Base-by-base conservation (phyloP, 768 basidiomycete species). In the Neoboletus subvelutipes region DNA sequence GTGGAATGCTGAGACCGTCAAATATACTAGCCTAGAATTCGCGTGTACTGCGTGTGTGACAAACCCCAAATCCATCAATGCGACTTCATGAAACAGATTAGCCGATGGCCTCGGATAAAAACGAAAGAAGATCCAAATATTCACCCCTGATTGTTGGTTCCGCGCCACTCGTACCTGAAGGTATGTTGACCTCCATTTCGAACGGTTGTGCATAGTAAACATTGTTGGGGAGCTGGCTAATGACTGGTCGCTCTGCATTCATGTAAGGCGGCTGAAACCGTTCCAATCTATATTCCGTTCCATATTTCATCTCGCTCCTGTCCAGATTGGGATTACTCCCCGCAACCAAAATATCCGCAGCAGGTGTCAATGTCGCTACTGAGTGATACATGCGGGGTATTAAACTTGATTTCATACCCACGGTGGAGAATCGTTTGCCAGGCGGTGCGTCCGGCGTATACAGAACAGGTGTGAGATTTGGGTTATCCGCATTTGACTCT, bases 201-300 rank as follows among this genome's bases (percentile, higher is more conserved):
- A 79, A 76, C 31, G 66, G 73, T 63, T 81, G 63, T 57, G 78
- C 77, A 68, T 83, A 83, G 7, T 68, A 64, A 17, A 89, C 64
- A 36, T 63, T 68, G 31, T 67, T 63, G 1, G 80, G 70, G 13
- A 64, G 57, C 20, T 58, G 63, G 5, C 67, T 43, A 34, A 87
- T 77, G 47, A 72, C 67, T 6, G 89, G 94, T 34, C 92, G 80
- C 13, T 78, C 66, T 62, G 71, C 72, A 26, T 71, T 68, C 83
- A 90, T 85, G 67, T 96, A 98, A 28, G 89, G 87, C 0, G 96
- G 95, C 52, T 79, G 80, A 61, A 96, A 78, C 80, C 87, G 86
- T 68, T 97, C 94, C 33, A 93, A 88, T 49, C 92, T 80, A 69
- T 95, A 96, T 70, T 96, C 92, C 18, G 92, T 93, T 31, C 86